Conservation (phyloP, 495 filamentous ascomycete genomes). For the Viridothelium virens region DNA sequence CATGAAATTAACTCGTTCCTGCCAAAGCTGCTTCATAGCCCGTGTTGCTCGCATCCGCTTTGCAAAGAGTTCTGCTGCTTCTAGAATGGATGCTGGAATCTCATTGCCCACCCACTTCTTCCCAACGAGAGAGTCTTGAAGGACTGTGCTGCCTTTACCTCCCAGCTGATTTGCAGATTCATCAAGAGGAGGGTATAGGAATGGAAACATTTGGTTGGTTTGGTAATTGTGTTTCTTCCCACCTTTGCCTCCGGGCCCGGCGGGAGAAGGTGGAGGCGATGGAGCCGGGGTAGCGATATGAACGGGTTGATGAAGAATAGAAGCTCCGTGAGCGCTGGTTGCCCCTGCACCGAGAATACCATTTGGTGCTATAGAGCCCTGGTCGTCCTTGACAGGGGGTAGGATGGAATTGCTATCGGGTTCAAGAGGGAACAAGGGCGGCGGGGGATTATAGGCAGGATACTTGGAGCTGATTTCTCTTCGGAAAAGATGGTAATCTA, state of each 20-base stretch:
- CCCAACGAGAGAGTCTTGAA: constrained; percentile 68
- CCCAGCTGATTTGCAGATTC: constrained; percentile 73
- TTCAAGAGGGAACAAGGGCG: constrained; percentile 74
- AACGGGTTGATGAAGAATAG: constrained; percentile 90
- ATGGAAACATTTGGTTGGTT: constrained; percentile 97
- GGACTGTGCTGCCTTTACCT: constrained; percentile 69
- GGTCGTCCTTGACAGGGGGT: constrained; percentile 69
- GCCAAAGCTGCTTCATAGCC: constrained; percentile 88
- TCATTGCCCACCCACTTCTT: constrained; percentile 85
- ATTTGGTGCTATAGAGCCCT: constrained; percentile 41
- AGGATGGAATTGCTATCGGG: constrained; percentile 83
- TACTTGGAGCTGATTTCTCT: constrained; percentile 99
- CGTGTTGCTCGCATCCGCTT: constrained; percentile 80
- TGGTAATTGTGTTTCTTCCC: constrained; percentile 99
- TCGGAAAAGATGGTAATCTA: constrained; percentile 93
- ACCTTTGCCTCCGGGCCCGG: constrained; percentile 77
- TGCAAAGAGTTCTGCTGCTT: constrained; percentile 90
- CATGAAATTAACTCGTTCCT: constrained; percentile 82
- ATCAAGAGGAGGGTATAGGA: constrained; percentile 89
- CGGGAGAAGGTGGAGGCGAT: constrained; percentile 91
- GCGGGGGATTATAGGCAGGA: constrained; percentile 87
- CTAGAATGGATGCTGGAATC: constrained; percentile 83
- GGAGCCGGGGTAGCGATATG: constrained; percentile 96
- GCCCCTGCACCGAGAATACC: constrained; percentile 37
- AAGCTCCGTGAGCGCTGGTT: constrained; percentile 46